Conservation (phyloP, 495 filamentous ascomycete genomes). For the Aspergillus asperescens region DNA sequence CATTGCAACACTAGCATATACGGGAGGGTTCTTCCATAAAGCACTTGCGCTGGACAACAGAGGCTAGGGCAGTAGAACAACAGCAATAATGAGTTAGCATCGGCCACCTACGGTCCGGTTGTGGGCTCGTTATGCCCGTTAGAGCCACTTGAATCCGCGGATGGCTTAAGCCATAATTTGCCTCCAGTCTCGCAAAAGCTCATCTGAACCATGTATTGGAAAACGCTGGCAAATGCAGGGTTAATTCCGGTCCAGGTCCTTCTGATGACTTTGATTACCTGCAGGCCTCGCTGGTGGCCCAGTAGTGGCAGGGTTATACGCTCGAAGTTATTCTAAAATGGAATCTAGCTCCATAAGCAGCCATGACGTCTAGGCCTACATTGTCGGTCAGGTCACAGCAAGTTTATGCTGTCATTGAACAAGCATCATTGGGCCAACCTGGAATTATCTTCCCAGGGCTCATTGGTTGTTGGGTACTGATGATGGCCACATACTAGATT, state of each 20-base stretch:
- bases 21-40: background rate
- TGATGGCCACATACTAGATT: conserved; percentile 12
- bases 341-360: conserved; percentile 12
- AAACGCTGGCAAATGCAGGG: conserved; percentile 12
- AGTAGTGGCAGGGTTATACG: background rate
- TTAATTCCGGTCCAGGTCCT: background rate
- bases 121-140: background rate
- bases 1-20: background rate
- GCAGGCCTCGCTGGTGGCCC: conserved; percentile 4
- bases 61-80: background rate
- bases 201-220: conserved; percentile 15
- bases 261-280: conserved; percentile 16
- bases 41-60: background rate
- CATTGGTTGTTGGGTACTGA: background rate
- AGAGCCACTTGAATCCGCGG: conserved; percentile 8
- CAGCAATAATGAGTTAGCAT: no score
- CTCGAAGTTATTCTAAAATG: conserved; percentile 3
- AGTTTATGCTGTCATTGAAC: conserved; percentile 7
- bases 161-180: background rate
- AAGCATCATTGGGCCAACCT: conserved; percentile 9
- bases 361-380: conserved; percentile 19
- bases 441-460: conserved; percentile 14
- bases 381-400: conserved; percentile 11
- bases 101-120: background rate
- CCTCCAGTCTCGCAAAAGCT: conserved; percentile 11